phyloP scores from a whole-genome alignment of 1,284 basidiomycete genomes.

The Farysia itapuensis region DNA sequence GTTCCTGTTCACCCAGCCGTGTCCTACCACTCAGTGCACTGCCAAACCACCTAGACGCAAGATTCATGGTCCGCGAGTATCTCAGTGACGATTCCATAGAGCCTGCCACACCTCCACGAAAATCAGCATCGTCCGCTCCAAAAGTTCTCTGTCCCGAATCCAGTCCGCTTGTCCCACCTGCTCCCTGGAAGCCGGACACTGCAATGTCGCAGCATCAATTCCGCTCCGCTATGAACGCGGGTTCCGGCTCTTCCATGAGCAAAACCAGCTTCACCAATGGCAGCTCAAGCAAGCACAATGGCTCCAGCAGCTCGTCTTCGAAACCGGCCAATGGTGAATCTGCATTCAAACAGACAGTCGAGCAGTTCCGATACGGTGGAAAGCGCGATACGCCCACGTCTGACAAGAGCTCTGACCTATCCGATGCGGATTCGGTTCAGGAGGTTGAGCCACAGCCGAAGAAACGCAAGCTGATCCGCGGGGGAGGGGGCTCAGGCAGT shows the following conservation, averaged over 20 bases:
- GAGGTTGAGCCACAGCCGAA: constrained; percentile 22
- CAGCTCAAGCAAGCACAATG: constrained; percentile 1
- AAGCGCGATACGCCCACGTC: constrained; percentile 9
- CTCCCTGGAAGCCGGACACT: neutral
- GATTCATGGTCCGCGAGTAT: constrained; percentile 18
- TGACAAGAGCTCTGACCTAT: constrained; percentile 29
- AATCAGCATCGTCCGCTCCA: constrained; percentile 1
- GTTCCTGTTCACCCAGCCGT: too few species aligned
- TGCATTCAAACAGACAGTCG: constrained; percentile 17
- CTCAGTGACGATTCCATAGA: constrained; percentile 31
- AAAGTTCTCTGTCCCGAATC: constrained; percentile 23
- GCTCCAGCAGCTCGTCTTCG: neutral
- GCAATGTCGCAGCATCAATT: neutral
- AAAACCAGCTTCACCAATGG: constrained; percentile 11
- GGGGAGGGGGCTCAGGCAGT: constrained; percentile 5
- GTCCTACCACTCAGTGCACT: too few species aligned
- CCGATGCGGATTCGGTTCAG: constrained; percentile 15
- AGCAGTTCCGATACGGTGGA: constrained; percentile 22
- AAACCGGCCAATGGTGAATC: neutral
- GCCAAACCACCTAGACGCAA: too few species aligned
- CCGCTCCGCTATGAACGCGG: constrained; percentile 20
- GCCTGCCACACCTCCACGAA: constrained; percentile 21
- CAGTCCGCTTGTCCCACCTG: constrained; percentile 12
- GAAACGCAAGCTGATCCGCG: constrained; percentile 27
- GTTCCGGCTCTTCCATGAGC: constrained; percentile 18